phyloP scores from a whole-genome alignment of 208 protist species.

The Trypanosoma grayi region DNA sequence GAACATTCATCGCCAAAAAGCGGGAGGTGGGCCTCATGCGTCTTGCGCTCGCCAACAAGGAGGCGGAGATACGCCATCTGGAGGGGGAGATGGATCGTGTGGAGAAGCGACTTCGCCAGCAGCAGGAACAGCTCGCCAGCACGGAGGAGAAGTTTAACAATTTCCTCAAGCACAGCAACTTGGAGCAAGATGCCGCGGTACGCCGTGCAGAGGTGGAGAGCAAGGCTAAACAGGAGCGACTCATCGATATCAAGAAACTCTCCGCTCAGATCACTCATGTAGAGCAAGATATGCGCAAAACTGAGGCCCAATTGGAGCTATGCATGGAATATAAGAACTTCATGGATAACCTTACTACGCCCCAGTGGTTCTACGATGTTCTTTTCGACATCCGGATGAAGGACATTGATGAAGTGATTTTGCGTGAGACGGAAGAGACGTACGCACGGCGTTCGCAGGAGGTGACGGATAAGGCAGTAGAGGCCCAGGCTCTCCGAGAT shows the following conservation, averaged over 20 bases:
- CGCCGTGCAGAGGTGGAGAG: conserved; percentile 91
- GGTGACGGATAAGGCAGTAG: conserved; percentile 22
- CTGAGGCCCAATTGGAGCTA: conserved; percentile 88
- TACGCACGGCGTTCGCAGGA: conserved; percentile 34
- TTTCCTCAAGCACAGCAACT: conserved; percentile 95
- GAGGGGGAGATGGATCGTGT: conserved; percentile 91
- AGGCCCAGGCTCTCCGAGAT: conserved; percentile 7
- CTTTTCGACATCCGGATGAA: conserved; percentile 66
- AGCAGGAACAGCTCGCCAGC: conserved; percentile 92
- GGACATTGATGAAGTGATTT: conserved; percentile 57
- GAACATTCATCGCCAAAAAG: conserved; percentile 93
- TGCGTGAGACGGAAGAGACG: conserved; percentile 47
- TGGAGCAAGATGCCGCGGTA: conserved; percentile 94
- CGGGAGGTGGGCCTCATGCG: conserved; percentile 95
- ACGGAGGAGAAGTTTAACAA: conserved; percentile 93
- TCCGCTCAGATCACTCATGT: conserved; percentile 86
- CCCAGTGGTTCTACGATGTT: conserved; percentile 79
- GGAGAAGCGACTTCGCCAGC: conserved; percentile 88
- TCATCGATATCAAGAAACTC: conserved; percentile 95
- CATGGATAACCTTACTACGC: conserved; percentile 88
- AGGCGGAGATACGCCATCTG: conserved; percentile 92
- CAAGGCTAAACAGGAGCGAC: conserved; percentile 91
- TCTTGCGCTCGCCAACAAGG: conserved; percentile 93
- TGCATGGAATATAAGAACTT: conserved; percentile 92
- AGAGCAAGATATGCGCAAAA: conserved; percentile 90